Evolutionary conservation across 495 filamentous ascomycete genomes (phyloP).

Genomic region (Cercophora newfieldiana): DNA sequence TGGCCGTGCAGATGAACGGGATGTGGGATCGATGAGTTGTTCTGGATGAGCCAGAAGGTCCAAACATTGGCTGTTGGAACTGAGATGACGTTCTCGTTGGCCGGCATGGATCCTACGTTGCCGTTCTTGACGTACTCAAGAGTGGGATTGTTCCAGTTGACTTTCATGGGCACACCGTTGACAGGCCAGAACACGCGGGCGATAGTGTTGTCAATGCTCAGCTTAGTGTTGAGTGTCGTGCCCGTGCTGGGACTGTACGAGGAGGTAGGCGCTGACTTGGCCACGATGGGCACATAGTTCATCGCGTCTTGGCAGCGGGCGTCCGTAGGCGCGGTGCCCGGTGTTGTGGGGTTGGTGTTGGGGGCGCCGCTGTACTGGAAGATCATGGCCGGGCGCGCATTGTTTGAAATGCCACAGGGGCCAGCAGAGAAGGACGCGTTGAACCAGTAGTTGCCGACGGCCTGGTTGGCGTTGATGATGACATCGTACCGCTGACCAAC

Average conservation of each 20-base stretch:
- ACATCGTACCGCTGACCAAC: constrained; percentile 71
- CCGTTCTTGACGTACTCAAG: constrained; percentile 34
- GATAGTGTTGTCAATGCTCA: constrained; percentile 23
- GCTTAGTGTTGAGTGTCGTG: constrained; percentile 29
- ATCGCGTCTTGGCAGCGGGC: constrained; percentile 21
- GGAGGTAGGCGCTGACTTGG: constrained; percentile 23
- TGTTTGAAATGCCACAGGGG: constrained; percentile 30
- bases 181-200: constrained; percentile 39
- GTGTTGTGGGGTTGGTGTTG: constrained; percentile 17
- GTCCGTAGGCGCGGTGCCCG: constrained; percentile 23
- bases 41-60: constrained; percentile 45
- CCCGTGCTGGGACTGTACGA: constrained; percentile 17
- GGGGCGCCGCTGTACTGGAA: constrained; percentile 31
- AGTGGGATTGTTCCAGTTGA: constrained; percentile 37
- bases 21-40: constrained; percentile 47
- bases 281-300: constrained; percentile 23
- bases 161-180: constrained; percentile 36
- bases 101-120: constrained; percentile 27
- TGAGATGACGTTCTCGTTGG: constrained; percentile 22
- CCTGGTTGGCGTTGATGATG: constrained; percentile 59
- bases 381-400: constrained; percentile 29
- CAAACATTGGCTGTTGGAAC: constrained; percentile 30
- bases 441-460: constrained; percentile 57
- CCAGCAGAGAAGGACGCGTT: constrained; percentile 29
- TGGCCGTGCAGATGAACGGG: constrained; percentile 56